These are phyloP conservation scores for Nepenthes alata DNA, from an alignment of 179 eudicot species.

Conservation along the genomic window DNA sequence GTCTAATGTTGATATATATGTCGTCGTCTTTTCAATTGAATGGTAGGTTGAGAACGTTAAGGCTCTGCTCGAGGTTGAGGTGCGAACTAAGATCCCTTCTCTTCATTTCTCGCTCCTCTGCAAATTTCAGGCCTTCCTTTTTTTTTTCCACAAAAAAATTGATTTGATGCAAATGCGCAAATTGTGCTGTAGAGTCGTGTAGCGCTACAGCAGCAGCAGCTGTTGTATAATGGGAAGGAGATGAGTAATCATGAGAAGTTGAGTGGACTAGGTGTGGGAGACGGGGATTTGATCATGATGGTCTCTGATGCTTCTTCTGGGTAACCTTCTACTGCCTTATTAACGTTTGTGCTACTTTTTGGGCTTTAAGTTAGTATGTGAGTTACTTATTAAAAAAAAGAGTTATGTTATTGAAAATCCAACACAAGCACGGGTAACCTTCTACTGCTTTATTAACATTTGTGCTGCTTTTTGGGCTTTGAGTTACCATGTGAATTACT, in stretches of 20 bases:
- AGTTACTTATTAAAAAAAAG: no score
- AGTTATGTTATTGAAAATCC: no score
- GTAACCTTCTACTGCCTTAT: conserved; percentile 10
- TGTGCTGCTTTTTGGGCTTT: no score
- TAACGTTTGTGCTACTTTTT: no score
- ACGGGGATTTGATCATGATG: conserved; percentile 97
- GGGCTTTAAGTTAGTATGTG: no score
- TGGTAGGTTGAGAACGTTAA: conserved; percentile 87
- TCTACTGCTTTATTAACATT: no score
- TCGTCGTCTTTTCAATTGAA: not conserved
- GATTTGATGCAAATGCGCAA: not conserved
- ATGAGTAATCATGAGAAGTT: conserved; percentile 68
- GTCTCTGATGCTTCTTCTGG: conserved; percentile 40
- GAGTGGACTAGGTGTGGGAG: conserved; percentile 61
- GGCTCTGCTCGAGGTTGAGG: conserved; percentile 98
- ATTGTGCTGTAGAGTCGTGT: conserved; percentile 51
- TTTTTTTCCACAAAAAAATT: not conserved
- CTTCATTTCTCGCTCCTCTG: not conserved
- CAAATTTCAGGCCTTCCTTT: not conserved
- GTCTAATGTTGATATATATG: not conserved
- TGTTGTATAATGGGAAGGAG: conserved; percentile 81
- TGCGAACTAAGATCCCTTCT: conserved; percentile 3
- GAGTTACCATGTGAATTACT: no score
- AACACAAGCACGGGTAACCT: conserved; percentile 16
- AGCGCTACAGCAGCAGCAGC: conserved; percentile 69